Conservation (phyloP, 176 grass and related monocot genomes). For the Ensete ventricosum region DNA sequence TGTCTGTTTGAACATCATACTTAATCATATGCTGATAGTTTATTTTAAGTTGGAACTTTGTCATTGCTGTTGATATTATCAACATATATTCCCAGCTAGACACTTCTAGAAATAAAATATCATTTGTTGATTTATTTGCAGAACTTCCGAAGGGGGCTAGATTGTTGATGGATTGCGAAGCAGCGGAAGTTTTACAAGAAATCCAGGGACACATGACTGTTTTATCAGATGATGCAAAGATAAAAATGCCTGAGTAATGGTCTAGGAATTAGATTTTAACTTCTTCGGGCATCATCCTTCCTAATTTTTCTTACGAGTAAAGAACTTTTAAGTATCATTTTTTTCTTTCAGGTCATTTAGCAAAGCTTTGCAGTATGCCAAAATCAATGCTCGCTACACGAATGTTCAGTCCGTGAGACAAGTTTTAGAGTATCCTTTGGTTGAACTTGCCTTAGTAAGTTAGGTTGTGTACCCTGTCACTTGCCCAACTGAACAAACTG, state of each 20-base stretch:
- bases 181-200: slow-evolving; percentile 65
- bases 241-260: slow-evolving; percentile 87
- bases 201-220: slow-evolving; percentile 90
- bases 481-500: background rate
- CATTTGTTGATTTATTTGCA: slow-evolving; percentile 29
- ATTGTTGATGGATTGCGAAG: slow-evolving; percentile 86
- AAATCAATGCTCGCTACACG: slow-evolving; percentile 49
- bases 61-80: background rate
- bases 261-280: background rate
- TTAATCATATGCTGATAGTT: too few relatives aligned
- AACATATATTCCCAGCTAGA: background rate
- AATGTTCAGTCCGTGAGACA: slow-evolving; percentile 50
- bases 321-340: background rate
- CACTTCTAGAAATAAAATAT: background rate
- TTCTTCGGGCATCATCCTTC: too few relatives aligned
- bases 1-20: too few relatives aligned
- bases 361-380: slow-evolving; percentile 77
- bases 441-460: background rate
- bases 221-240: slow-evolving; percentile 76
- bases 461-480: background rate
- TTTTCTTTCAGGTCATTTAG: slow-evolving; percentile 57
- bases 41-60: too few relatives aligned
- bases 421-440: slow-evolving; percentile 63
- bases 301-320: slow-evolving; percentile 3
- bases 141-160: slow-evolving; percentile 60